Evolutionary conservation across 1,284 basidiomycete genomes (phyloP).

Genomic region (Apiotrichum montevideense): DNA sequence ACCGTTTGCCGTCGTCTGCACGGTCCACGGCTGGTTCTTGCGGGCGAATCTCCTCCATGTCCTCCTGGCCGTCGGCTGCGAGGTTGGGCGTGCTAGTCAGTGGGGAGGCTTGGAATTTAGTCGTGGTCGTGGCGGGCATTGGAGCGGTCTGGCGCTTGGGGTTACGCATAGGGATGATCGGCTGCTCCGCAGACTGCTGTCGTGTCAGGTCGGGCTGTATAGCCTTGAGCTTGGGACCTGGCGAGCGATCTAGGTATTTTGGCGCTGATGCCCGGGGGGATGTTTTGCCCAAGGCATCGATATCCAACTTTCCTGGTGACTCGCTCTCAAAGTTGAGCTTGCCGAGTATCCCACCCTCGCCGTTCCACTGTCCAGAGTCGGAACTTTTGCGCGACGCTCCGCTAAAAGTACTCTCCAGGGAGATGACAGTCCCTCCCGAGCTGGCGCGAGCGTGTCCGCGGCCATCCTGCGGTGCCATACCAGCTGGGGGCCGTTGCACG

Average conservation of each 20-base stretch:
- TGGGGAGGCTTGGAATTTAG: too few relatives aligned
- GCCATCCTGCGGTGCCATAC: background rate
- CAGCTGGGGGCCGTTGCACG: too few relatives aligned
- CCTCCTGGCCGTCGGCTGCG: background rate
- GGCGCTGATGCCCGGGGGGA: background rate
- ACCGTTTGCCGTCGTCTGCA: constrained; percentile 3
- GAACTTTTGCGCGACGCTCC: constrained; percentile 3
- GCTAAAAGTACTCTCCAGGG: constrained; percentile 13
- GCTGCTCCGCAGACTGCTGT: background rate
- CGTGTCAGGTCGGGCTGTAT: background rate
- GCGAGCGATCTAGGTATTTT: background rate
- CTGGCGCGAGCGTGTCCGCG: background rate
- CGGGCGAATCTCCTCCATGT: constrained; percentile 12
- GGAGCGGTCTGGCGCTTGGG: constrained; percentile 3
- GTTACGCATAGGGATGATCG: background rate
- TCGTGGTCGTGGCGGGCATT: background rate
- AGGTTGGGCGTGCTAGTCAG: background rate
- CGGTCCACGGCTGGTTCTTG: background rate
- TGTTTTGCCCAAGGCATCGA: background rate
- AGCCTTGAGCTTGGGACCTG: background rate
- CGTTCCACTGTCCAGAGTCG: constrained; percentile 10
- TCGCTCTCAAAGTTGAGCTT: constrained; percentile 14
- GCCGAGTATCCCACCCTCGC: constrained; percentile 16
- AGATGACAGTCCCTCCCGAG: constrained; percentile 13
- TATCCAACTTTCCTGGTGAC: background rate